phyloP scores from a whole-genome alignment of 345 rosid species.

The Camelina laxa region DNA sequence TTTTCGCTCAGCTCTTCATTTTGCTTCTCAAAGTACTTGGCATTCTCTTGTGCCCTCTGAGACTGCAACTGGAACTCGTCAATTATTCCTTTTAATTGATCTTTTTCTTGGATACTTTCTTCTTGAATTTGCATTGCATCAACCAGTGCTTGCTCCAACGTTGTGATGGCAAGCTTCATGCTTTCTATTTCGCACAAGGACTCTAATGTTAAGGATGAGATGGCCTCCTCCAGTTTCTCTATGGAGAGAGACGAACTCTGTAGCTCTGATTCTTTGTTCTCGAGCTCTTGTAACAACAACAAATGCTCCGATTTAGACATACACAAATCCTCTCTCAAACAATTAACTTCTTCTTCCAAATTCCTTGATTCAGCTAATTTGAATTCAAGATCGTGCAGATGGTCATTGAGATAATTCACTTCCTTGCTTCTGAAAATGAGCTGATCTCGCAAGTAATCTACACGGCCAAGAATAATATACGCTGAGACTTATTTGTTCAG shows the following conservation, averaged over 20 bases:
- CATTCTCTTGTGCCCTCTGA: slow-evolving; percentile 49
- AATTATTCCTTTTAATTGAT: slow-evolving; percentile 47
- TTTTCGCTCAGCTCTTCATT: slow-evolving; percentile 59
- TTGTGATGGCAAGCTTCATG: slow-evolving; percentile 72
- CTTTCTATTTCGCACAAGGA: slow-evolving; percentile 87
- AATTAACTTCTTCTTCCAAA: slow-evolving; percentile 50
- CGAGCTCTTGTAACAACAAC: slow-evolving; percentile 59
- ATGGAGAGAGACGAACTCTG: slow-evolving; percentile 53
- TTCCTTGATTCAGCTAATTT: slow-evolving; percentile 60
- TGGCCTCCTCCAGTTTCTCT: slow-evolving; percentile 78
- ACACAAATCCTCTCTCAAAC: slow-evolving; percentile 60
- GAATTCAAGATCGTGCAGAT: slow-evolving; percentile 58
- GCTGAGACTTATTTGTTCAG: slow-evolving; percentile 11
- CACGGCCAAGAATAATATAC: background rate
- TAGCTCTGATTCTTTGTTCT: slow-evolving; percentile 66
- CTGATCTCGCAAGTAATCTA: slow-evolving; percentile 91
- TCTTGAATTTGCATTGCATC: slow-evolving; percentile 65
- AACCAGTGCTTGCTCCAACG: slow-evolving; percentile 60
- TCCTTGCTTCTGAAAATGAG: slow-evolving; percentile 64
- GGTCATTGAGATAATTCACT: slow-evolving; percentile 60
- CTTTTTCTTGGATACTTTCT: slow-evolving; percentile 61
- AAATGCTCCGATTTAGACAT: slow-evolving; percentile 55
- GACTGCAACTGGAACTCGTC: slow-evolving; percentile 55
- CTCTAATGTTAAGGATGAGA: slow-evolving; percentile 62
- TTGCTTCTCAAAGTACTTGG: slow-evolving; percentile 52